Evolutionary conservation across 2,329 filamentous ascomycete genomes (phyloP).

Genomic region (Camillea tinctor): DNA sequence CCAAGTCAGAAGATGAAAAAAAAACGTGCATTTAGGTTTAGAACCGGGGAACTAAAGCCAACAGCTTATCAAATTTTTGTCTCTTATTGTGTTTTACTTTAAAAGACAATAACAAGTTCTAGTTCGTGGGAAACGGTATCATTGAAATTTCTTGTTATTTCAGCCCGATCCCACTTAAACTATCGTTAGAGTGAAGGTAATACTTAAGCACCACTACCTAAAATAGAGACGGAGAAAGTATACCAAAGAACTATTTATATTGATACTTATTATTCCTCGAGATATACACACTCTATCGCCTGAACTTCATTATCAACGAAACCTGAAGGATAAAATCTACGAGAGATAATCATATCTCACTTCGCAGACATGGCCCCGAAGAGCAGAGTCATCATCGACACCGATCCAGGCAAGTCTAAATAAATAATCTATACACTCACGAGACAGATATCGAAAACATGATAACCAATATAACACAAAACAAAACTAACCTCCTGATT

Average conservation of each 20-base stretch:
- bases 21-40: too few species aligned
- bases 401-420: constrained; percentile 69
- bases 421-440: not conserved
- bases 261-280: too few species aligned
- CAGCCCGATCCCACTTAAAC: too few species aligned
- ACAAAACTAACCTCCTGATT: not conserved
- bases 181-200: too few species aligned
- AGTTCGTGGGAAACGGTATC: not conserved
- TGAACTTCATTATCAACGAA: too few species aligned
- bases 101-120: not conserved
- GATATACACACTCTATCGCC: too few species aligned
- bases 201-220: too few species aligned
- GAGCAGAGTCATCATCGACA: constrained; percentile 89
- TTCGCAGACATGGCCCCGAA: constrained; percentile 58
- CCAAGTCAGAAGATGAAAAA: not conserved
- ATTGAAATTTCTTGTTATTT: too few species aligned
- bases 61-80: not conserved
- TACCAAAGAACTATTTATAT: too few species aligned
- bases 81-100: not conserved
- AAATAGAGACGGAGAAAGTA: too few species aligned
- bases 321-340: not conserved
- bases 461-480: too few species aligned
- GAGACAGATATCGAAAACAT: not conserved
- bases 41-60: not conserved
- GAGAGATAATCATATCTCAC: constrained; percentile 2